A percentile compares a stretch with the other conserved stretches of the same genome.
Conservation (phyloP, 805 yeast genomes). For the Grigorovia humatica region DNA sequence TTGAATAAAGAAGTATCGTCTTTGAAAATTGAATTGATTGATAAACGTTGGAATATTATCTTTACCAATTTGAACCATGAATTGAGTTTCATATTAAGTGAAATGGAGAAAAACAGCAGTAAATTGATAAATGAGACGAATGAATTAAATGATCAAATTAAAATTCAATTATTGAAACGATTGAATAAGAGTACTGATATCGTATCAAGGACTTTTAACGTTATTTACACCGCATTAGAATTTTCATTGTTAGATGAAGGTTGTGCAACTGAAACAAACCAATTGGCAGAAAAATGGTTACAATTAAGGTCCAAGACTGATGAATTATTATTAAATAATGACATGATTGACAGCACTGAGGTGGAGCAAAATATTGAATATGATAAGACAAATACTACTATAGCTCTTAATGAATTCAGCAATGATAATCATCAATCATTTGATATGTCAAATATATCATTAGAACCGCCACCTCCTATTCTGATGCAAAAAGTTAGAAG, state of each 20-base stretch:
- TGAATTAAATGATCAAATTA: not conserved
- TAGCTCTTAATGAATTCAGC: not conserved
- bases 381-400: not conserved
- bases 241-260: conserved; percentile 33
- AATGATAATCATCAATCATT: not conserved
- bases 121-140: conserved; percentile 2
- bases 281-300: conserved; percentile 30
- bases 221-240: conserved; percentile 32
- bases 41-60: conserved; percentile 45
- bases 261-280: conserved; percentile 29
- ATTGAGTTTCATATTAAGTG: conserved; percentile 21
- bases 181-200: conserved; percentile 31
- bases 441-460: not conserved
- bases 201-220: conserved; percentile 31
- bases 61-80: conserved; percentile 40
- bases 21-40: conserved; percentile 39
- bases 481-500: not conserved
- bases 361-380: not conserved
- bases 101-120: conserved; percentile 11
- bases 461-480: conserved; percentile 5
- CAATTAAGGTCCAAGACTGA: conserved; percentile 14
- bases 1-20: conserved; percentile 33
- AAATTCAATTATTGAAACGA: conserved; percentile 11
- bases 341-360: conserved; percentile 2
- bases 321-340: conserved; percentile 5